Percentiles rank a stretch among this genome's conserved stretches.
Conservation (phyloP, 2,329 filamentous ascomycete genomes). For the Hymenoscyphus fraxineus region DNA sequence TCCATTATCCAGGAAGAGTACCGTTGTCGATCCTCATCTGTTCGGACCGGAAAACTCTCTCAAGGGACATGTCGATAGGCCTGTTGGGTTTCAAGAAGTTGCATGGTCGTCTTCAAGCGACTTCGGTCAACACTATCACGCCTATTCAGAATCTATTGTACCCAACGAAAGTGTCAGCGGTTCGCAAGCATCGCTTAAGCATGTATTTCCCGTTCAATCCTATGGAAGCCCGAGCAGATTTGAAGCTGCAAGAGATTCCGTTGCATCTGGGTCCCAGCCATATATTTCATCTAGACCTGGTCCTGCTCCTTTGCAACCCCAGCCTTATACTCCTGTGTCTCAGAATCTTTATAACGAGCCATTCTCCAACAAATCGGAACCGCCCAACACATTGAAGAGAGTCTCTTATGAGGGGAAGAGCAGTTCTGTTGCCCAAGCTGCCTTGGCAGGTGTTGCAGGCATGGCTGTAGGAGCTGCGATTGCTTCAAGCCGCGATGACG, state of each 20-base stretch:
- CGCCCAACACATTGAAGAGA: conserved; percentile 26
- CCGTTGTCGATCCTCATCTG: conserved; percentile 53
- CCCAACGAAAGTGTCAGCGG: conserved; percentile 39
- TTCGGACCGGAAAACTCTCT: conserved; percentile 62
- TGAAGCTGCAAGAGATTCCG: conserved; percentile 52
- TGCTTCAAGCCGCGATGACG: conserved; percentile 37
- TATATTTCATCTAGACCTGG: conserved; percentile 48
- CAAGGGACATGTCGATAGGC: conserved; percentile 51
- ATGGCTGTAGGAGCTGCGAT: conserved; percentile 47
- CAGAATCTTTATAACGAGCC: conserved; percentile 59
- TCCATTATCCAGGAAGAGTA: conserved; percentile 41
- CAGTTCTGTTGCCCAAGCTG: conserved; percentile 42
- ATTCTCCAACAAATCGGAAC: conserved; percentile 33
- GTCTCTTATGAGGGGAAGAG: conserved; percentile 35
- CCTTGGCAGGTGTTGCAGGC: conserved; percentile 47
- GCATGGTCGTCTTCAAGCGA: conserved; percentile 30
- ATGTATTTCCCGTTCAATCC: conserved; percentile 60
- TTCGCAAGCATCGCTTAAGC: conserved; percentile 48
- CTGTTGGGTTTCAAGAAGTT: conserved; percentile 51
- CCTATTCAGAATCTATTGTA: conserved; percentile 11
- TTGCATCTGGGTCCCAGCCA: conserved; percentile 42
- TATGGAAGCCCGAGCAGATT: conserved; percentile 62
- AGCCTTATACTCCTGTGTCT: conserved; percentile 71
- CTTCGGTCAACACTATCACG: conserved; percentile 27
- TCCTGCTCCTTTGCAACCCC: conserved; percentile 72